These are phyloP conservation scores for Pyropia yezoensis DNA, from an alignment of 23 red algal species.

Conservation along the genomic window DNA sequence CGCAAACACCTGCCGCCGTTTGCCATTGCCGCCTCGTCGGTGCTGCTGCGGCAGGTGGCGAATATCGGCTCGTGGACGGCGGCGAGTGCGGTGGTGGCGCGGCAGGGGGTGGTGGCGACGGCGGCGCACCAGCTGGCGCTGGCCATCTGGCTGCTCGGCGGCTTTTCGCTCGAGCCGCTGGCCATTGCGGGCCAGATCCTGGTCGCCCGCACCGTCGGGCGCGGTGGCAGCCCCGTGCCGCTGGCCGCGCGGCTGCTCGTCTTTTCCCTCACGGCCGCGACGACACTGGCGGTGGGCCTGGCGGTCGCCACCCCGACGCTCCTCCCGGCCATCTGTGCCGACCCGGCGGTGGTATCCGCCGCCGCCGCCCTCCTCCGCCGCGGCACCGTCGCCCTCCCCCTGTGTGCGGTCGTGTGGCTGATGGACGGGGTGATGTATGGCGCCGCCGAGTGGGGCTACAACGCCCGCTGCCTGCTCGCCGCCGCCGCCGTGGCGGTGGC, in stretches of 20 bases:
- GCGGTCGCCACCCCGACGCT: not conserved
- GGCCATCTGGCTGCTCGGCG: not conserved
- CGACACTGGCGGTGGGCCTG: not conserved
- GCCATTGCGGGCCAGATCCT: not conserved
- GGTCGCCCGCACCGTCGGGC: not conserved
- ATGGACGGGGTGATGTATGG: not conserved
- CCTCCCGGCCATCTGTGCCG: not conserved
- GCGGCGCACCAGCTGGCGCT: not conserved
- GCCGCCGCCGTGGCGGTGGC: not conserved
- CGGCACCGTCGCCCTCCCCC: not conserved
- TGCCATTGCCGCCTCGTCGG: not conserved
- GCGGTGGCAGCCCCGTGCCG: not conserved
- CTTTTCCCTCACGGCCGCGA: not conserved
- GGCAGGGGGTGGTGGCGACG: not conserved
- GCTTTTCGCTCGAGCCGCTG: not conserved
- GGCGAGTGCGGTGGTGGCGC: not conserved
- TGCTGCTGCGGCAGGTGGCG: not conserved
- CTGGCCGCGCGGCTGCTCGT: not conserved
- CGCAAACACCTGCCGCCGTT: too few species aligned
- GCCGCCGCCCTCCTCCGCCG: not conserved
- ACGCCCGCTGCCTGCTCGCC: not conserved
- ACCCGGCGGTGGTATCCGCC: not conserved
- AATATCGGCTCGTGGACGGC: not conserved
- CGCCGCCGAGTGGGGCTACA: not conserved
- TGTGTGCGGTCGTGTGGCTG: not conserved